Conservation (phyloP, 805 yeast species). For the Pichia rugopelliculosa region DNA sequence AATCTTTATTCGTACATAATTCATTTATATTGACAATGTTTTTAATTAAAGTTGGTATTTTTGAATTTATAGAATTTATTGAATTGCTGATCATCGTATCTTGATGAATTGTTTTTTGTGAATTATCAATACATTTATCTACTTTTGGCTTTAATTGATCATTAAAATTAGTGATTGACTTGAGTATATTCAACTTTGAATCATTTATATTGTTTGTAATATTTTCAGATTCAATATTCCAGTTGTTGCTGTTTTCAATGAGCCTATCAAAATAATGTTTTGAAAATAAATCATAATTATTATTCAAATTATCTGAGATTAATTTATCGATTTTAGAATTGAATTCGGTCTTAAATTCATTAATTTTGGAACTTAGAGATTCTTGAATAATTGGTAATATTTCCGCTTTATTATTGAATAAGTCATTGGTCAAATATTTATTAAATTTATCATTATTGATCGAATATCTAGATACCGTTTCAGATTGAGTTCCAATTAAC, state of each 20-base stretch:
- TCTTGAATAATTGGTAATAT: not conserved
- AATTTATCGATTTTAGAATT: not conserved
- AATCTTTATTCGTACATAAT: not conserved
- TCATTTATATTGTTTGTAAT: not conserved
- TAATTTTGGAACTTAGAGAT: not conserved
- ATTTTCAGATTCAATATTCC: not conserved
- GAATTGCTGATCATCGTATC: not conserved
- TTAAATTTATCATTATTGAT: not conserved
- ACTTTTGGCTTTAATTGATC: not conserved
- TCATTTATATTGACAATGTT: not conserved
- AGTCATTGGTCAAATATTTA: no score
- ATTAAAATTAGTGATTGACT: not conserved
- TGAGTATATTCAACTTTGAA: not conserved
- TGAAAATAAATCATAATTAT: not conserved
- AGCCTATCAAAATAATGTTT: not conserved
- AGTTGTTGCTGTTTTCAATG: not conserved
- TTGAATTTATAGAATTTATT: not conserved
- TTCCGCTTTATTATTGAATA: not conserved
- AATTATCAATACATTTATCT: not conserved
- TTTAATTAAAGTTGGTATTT: not conserved
- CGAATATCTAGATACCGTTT: not conserved
- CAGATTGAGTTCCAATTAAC: not conserved
- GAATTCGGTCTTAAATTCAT: constrained; percentile 1
- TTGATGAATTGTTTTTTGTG: not conserved
- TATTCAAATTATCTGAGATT: not conserved